Conservation (phyloP, 2,329 filamentous ascomycete genomes). For the Corinectria fuckeliana region DNA sequence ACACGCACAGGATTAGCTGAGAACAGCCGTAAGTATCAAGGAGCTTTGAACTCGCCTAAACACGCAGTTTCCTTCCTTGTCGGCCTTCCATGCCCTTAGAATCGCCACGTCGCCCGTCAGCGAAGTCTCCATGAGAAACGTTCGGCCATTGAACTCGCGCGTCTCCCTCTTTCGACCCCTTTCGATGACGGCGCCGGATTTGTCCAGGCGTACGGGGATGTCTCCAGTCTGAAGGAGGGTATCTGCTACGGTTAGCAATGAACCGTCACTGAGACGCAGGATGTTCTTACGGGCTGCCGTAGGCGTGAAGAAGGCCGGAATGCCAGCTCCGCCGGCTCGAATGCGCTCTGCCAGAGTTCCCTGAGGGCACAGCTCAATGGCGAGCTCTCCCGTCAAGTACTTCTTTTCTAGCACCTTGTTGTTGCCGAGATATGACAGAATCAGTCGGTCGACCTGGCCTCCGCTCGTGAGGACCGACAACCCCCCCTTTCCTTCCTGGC, state of each 20-base stretch:
- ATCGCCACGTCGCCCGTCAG: constrained; percentile 80
- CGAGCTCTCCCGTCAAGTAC: constrained; percentile 76
- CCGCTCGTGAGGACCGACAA: constrained; percentile 71
- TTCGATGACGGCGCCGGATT: constrained; percentile 66
- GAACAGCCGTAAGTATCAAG: constrained; percentile 7
- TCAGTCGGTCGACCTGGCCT: constrained; percentile 74
- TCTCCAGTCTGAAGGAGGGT: constrained; percentile 73
- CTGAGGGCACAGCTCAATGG: constrained; percentile 78
- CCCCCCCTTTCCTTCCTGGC: constrained; percentile 70
- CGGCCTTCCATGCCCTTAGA: constrained; percentile 76
- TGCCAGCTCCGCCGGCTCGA: constrained; percentile 75
- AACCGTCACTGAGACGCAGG: accelerated
- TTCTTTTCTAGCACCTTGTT: constrained; percentile 79
- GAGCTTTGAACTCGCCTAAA: constrained; percentile 62
- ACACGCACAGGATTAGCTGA: background rate
- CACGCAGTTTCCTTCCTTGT: constrained; percentile 78
- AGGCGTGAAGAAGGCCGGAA: constrained; percentile 82
- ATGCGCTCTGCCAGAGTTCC: constrained; percentile 77
- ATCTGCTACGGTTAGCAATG: constrained; percentile 45
- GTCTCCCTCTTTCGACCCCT: constrained; percentile 72
- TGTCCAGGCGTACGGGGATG: constrained; percentile 68
- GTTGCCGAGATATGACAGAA: constrained; percentile 77
- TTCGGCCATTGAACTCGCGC: constrained; percentile 74
- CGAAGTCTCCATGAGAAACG: constrained; percentile 79
- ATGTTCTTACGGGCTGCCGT: constrained; percentile 68